Base-by-base conservation (phyloP, 2,329 filamentous ascomycete genomes). In the Cladosporium colombiae region DNA sequence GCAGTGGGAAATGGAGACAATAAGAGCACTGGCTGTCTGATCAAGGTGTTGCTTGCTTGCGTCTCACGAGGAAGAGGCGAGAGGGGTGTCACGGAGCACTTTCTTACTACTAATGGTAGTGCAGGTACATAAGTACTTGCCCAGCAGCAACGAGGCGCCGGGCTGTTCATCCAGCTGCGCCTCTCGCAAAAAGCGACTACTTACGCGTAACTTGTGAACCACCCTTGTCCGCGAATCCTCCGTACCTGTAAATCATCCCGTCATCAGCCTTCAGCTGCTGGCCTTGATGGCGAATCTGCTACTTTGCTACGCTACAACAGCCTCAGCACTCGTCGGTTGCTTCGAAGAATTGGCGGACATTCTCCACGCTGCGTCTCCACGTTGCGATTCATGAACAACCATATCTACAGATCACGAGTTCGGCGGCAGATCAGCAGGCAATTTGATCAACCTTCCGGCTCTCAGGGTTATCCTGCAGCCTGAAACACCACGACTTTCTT, bases 401-500 rank as follows among this genome's bases (percentile, higher is more conserved):
- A 46, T 21, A 46, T 35, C 33, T 35, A 14, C 10, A 13, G 33
- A 14, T 46, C 40, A 46, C 40, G 40, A 46, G 40, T 46, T 46
- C 40, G 40, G 40, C 40, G 40, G 40, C 40, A 46, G 40, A 46
- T 46, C 40, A 46, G 11, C n/a, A 46, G 40, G 40, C 40, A 46
- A 46, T 46, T 46, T 23, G 40, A 46, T 46, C 40, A 46, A 46
- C 40, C 40, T 46, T 46, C n/a, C n/a, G 40, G 8, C 40, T 46
- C 40, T 55, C 52, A n/a, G 27, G 8, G 16, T 40, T 57, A 57
- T 57, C 23, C 55, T 40, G 55, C 31, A 57, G 55, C 55, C 55
- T 57, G 55, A 57, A 57, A 57, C 55, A 57, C 55, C 29, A 33
- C 55, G 33, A 55, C 52, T 55, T 53, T 53, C 27, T 33, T 31